Evolutionary conservation across 2,329 filamentous ascomycete genomes (phyloP), one percentile per base, ranked within the genome.

Genomic region (Fusarium sambucinum): DNA sequence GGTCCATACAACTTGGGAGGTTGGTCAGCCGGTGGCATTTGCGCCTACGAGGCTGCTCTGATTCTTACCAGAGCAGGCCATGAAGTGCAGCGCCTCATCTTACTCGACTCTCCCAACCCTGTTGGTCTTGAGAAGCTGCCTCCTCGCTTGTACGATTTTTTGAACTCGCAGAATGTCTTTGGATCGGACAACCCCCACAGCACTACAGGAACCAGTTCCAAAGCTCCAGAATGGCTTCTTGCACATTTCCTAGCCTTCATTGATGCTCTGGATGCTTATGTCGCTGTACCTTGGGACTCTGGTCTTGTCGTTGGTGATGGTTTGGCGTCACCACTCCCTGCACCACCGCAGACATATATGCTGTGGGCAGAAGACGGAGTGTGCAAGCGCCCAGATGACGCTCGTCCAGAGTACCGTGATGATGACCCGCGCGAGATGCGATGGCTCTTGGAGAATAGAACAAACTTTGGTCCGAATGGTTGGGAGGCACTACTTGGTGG

Each of bases 1-100:
- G 91, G 91, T 0, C 89, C 90, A 1, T 92, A 92, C 77, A 84
- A 85, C 51, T 78, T 93, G 1, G 86, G 88, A 17, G 92, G 92
- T 25, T 94, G 91, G 91, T 92, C 88, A n/a, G 91, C 90, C 2
- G 92, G 91, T 27, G 91, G 91, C 35, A 89, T 92, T 47, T 89
- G 90, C 61, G 90, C 90, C 41, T 92, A 87, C 72, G 88, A 91
- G 70, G 88, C 89, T 12, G 85, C 88, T 17, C 85, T 85, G 55
- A 86, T 90, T 66, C 82, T 92, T 17, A 83, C 83, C 59, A 83
- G 84, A 64, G 83, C 82, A 5, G 85, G 86, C 17, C 86, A 91
- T 44, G 75, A 75, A 19, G 87, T 91, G 6, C 85, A 87, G 7
- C 80, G 86, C 52, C 81, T 92, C 13, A 82, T 92, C 54, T 81